Conservation (phyloP, 2,329 filamentous ascomycete genomes). For the Zymoseptoria crescenta region DNA sequence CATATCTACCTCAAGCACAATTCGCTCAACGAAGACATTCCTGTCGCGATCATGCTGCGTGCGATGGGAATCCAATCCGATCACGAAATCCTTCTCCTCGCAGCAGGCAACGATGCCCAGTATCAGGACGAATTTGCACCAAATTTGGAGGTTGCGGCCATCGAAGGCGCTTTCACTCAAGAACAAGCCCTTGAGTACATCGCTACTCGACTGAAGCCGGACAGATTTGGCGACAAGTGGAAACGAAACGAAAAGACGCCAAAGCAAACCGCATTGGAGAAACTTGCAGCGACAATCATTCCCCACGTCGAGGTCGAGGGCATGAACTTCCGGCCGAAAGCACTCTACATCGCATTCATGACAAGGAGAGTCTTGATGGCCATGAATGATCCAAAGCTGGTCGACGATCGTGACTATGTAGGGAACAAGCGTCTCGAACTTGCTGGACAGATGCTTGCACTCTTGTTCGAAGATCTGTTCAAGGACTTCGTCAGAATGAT, state of each 20-base stretch:
- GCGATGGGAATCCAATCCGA: conserved; percentile 91
- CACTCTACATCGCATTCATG: conserved; percentile 95
- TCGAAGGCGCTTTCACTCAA: conserved; percentile 79
- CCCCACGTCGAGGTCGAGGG: conserved; percentile 88
- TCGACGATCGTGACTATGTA: conserved; percentile 95
- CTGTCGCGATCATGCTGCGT: conserved; percentile 86
- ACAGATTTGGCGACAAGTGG: conserved; percentile 42
- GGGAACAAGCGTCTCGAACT: conserved; percentile 94
- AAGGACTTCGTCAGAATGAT: conserved; percentile 87
- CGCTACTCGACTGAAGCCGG: conserved; percentile 79
- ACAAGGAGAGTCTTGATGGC: conserved; percentile 93
- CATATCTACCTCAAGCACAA: conserved; percentile 86
- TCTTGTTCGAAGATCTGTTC: conserved; percentile 96
- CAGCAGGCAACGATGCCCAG: conserved; percentile 74
- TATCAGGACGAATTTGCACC: conserved; percentile 94
- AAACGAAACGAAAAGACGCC: conserved; percentile 66
- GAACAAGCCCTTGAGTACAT: conserved; percentile 94
- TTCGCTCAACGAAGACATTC: conserved; percentile 85
- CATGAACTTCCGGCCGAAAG: conserved; percentile 93
- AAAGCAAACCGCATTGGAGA: conserved; percentile 86
- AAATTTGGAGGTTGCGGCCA: conserved; percentile 88
- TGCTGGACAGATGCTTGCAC: conserved; percentile 84
- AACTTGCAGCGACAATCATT: conserved; percentile 84
- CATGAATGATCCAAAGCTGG: conserved; percentile 75
- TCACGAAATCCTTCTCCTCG: conserved; percentile 86